phyloP scores from a whole-genome alignment of 768 basidiomycete species.

The Paxillus ammoniavirescens region DNA sequence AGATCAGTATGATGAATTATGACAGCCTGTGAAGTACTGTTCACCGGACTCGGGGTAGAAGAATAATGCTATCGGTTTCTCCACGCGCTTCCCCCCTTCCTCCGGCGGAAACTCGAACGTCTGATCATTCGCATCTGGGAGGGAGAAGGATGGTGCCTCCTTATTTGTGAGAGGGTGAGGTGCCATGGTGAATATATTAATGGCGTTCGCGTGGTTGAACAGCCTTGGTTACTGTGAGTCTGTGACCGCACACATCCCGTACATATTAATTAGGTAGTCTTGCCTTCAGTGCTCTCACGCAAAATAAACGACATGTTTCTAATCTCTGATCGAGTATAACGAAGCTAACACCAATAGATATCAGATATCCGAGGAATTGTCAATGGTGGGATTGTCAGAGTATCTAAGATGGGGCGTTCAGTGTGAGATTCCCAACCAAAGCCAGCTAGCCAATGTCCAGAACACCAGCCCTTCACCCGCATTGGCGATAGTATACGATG shows the following conservation, averaged over 20 bases:
- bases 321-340: slow-evolving; percentile 4
- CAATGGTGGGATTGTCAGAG: background rate
- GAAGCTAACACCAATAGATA: background rate
- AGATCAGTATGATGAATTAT: background rate
- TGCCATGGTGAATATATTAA: slow-evolving; percentile 34
- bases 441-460: background rate
- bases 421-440: background rate
- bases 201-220: background rate
- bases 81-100: slow-evolving; percentile 34
- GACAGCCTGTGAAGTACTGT: slow-evolving; percentile 12
- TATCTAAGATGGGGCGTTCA: background rate
- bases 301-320: background rate
- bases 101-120: slow-evolving; percentile 60
- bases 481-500: background rate
- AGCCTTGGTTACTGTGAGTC: background rate
- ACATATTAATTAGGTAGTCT: slow-evolving; percentile 10
- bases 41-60: slow-evolving; percentile 76
- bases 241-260: no score
- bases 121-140: slow-evolving; percentile 64
- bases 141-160: slow-evolving; percentile 61
- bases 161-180: slow-evolving; percentile 58
- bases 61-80: slow-evolving; percentile 66
- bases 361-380: slow-evolving; percentile 3
- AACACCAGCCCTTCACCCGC: background rate
- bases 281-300: no score